Base-by-base conservation (phyloP, 768 basidiomycete species). In the Coprinopsis strossmayeri region DNA sequence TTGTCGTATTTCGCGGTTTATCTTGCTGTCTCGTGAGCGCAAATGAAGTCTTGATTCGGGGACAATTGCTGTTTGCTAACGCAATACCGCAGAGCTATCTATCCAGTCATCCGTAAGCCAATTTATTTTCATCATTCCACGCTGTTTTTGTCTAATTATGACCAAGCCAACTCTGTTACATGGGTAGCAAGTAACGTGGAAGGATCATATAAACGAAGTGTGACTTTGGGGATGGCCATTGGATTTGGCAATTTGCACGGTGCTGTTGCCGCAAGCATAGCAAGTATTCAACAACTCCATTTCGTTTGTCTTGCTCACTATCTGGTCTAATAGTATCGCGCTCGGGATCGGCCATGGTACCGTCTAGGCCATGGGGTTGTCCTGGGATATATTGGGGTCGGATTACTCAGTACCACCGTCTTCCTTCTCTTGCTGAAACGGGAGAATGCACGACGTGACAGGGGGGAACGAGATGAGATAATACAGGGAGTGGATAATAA, bases 161-260 rank as follows among this genome's bases (percentile, higher is more conserved):
- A 20, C 35, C 48, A 40, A 59, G 55, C 53, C 43, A 52, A 57
- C 45, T 61, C 53, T 48, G 54, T 61, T 3, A 81, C 84, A 25
- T 89, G 84, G 84, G 76, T 84, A 15, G 79, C 81, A 15, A 74
- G 81, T 46, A 87, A 86, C 50, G 72, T 81, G 34, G 87, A 88
- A 59, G 84, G 87, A 0, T 72, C 81, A 2, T 87, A 85, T 60
- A 87, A 87, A 61, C 79, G 86, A 7, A 77, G 78, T 42, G 78
- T 82, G 10, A 79, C 79, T 1, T 69, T 88, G 2, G 84, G 77
- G 1, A 79, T 86, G 74, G 79, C 81, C 2, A 84, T 86, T 51
- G 82, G 84, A 37, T 69, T 69, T 61, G 83, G 81, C 7, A 86
- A 84, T 58, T 65, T 85, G 27, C 83, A 86, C 54, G 85, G 83